phyloP scores from a whole-genome alignment of 2,329 filamentous ascomycete genomes.

The Gnomoniopsis smithogilvyi region DNA sequence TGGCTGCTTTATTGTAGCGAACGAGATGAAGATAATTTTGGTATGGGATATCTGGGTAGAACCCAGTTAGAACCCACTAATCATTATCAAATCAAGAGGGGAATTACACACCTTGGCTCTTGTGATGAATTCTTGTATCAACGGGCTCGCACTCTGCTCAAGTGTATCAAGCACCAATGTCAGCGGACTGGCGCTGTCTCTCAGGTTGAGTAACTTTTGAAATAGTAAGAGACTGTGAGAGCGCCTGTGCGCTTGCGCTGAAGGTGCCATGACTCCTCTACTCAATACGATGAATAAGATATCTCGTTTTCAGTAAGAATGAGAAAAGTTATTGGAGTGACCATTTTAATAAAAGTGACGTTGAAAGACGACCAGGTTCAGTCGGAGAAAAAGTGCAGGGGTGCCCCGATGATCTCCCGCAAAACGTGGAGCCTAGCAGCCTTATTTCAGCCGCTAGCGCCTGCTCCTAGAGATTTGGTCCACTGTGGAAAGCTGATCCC shows the following conservation, averaged over 20 bases:
- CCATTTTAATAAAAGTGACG: background rate
- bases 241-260: constrained; percentile 22
- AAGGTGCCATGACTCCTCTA: constrained; percentile 20
- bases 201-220: constrained; percentile 44
- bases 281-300: background rate
- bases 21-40: constrained; percentile 74
- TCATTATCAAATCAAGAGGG: background rate
- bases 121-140: constrained; percentile 70
- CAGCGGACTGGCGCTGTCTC: constrained; percentile 79
- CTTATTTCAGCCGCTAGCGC: constrained; percentile 14
- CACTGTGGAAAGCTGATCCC: background rate
- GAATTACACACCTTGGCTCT: constrained; percentile 62
- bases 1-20: constrained; percentile 67
- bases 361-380: background rate
- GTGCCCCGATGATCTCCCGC: background rate
- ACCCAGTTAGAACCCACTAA: background rate
- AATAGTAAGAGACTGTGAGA: constrained; percentile 26
- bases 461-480: background rate
- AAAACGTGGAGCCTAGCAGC: background rate
- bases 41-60: constrained; percentile 54
- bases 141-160: constrained; percentile 71
- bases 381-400: background rate
- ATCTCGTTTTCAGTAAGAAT: background rate
- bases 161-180: constrained; percentile 82
- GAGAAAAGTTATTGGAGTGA: background rate